These are phyloP conservation scores for Apiospora pterosperma DNA, from an alignment of 2,329 filamentous ascomycete species.

Conservation along the genomic window DNA sequence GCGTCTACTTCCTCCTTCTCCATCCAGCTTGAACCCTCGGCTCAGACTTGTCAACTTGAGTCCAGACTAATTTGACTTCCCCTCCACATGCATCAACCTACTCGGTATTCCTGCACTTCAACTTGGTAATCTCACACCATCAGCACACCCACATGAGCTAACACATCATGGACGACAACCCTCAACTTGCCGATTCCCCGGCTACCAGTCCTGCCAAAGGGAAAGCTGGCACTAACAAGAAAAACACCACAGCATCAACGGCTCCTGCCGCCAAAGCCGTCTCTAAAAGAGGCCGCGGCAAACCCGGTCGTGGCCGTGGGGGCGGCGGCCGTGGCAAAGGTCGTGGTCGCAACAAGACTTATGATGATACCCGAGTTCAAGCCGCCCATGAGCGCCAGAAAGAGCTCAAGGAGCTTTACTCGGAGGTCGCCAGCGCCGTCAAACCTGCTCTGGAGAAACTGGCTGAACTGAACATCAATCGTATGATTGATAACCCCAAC, in stretches of 20 bases:
- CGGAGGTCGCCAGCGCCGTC: slow-evolving; percentile 58
- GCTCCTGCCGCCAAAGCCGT: slow-evolving; percentile 16
- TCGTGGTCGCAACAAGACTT: slow-evolving; percentile 51
- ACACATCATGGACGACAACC: slow-evolving; percentile 24
- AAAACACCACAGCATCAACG: not conserved
- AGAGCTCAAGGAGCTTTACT: slow-evolving; percentile 62
- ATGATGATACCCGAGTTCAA: slow-evolving; percentile 51
- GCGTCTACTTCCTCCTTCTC: not conserved
- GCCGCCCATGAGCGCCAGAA: slow-evolving; percentile 61
- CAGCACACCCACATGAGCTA: slow-evolving; percentile 15
- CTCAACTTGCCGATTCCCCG: slow-evolving; percentile 22
- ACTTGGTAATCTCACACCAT: slow-evolving; percentile 9
- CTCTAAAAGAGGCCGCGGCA: slow-evolving; percentile 21
- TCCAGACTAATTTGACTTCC: not conserved
- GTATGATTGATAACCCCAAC: slow-evolving; percentile 51
- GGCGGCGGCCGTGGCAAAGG: slow-evolving; percentile 31
- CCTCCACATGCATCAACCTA: slow-evolving; percentile 1
- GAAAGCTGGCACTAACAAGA: slow-evolving; percentile 19
- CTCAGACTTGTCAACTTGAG: not conserved
- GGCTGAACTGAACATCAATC: slow-evolving; percentile 56
- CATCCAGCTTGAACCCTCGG: not conserved
- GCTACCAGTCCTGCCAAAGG: slow-evolving; percentile 28
- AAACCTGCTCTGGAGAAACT: slow-evolving; percentile 65
- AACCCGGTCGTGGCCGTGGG: slow-evolving; percentile 16
- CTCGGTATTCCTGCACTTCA: slow-evolving; percentile 5